These are phyloP conservation scores for Yarrowia yakushimensis DNA, from an alignment of 805 yeast species.

Conservation along the genomic window DNA sequence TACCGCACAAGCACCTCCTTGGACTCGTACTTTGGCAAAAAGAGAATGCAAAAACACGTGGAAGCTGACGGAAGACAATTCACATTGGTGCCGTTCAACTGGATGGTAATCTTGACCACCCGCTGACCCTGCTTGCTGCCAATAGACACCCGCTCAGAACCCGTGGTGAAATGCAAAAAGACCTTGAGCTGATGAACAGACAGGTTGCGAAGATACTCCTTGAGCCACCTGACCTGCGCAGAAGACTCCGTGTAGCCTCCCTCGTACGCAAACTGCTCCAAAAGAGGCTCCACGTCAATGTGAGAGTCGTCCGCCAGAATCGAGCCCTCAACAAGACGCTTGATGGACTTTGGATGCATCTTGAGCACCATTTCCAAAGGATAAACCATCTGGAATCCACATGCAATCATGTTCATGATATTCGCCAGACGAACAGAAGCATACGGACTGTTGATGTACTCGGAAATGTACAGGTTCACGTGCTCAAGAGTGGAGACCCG, in stretches of 20 bases:
- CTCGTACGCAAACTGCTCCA: slow-evolving; percentile 41
- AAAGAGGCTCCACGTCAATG: slow-evolving; percentile 41
- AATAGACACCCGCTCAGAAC: slow-evolving; percentile 48
- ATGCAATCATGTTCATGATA: not conserved
- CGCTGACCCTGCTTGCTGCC: slow-evolving; percentile 41
- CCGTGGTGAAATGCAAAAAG: slow-evolving; percentile 49
- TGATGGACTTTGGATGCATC: slow-evolving; percentile 29
- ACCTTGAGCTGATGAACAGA: slow-evolving; percentile 40
- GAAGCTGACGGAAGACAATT: slow-evolving; percentile 49
- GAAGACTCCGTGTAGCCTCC: slow-evolving; percentile 43
- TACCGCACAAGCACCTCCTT: slow-evolving; percentile 33
- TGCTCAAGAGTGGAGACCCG: not conserved
- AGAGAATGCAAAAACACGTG: slow-evolving; percentile 48
- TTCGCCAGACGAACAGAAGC: not conserved
- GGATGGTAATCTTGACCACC: slow-evolving; percentile 45
- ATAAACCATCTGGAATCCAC: not conserved
- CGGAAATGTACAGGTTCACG: not conserved
- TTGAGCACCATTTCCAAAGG: slow-evolving; percentile 20
- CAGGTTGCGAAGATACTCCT: slow-evolving; percentile 47
- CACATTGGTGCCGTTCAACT: slow-evolving; percentile 41
- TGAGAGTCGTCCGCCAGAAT: slow-evolving; percentile 37
- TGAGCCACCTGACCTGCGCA: slow-evolving; percentile 42
- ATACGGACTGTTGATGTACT: not conserved
- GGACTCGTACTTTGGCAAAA: slow-evolving; percentile 47
- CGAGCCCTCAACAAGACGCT: slow-evolving; percentile 43